Evolutionary conservation across 1,139 yeast genomes (phyloP).

Genomic region (Casaregolazyma lundiana): DNA sequence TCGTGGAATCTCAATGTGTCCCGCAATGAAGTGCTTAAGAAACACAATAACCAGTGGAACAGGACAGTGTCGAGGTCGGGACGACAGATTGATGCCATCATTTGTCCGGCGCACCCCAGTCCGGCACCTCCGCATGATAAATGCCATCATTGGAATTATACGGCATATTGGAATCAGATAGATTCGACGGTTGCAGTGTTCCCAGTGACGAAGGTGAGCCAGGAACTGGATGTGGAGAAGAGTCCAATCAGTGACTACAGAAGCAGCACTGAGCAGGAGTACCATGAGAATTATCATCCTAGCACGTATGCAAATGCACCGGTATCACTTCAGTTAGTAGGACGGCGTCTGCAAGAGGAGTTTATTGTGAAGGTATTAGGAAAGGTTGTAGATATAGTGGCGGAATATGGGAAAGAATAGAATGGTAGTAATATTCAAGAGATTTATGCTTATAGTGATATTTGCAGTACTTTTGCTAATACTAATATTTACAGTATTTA

Average conservation of each 20-base stretch:
- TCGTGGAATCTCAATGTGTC: slow-evolving; percentile 9
- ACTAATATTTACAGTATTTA: no score
- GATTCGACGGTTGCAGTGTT: slow-evolving; percentile 45
- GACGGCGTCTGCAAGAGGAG: slow-evolving; percentile 8
- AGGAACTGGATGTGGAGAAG: slow-evolving; percentile 23
- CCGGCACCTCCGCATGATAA: slow-evolving; percentile 12
- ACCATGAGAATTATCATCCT: slow-evolving; percentile 39
- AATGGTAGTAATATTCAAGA: no score
- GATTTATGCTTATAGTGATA: no score
- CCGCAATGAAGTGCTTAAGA: slow-evolving; percentile 16
- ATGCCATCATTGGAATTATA: slow-evolving; percentile 28
- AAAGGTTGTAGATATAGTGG: background rate
- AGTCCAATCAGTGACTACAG: slow-evolving; percentile 15
- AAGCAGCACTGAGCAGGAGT: slow-evolving; percentile 23
- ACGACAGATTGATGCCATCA: slow-evolving; percentile 35
- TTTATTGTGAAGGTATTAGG: background rate
- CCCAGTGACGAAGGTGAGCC: slow-evolving; percentile 39
- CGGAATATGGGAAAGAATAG: background rate
- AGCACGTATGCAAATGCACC: slow-evolving; percentile 46
- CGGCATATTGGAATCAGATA: slow-evolving; percentile 42
- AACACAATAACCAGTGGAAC: slow-evolving; percentile 6
- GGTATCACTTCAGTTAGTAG: slow-evolving; percentile 47
- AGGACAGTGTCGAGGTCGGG: slow-evolving; percentile 26
- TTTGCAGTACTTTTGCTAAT: no score
- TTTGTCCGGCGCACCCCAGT: slow-evolving; percentile 32